These are phyloP conservation scores for Coemansia sp. DNA, from an alignment of 192 early-diverging fungal species.

Conservation along the genomic window DNA sequence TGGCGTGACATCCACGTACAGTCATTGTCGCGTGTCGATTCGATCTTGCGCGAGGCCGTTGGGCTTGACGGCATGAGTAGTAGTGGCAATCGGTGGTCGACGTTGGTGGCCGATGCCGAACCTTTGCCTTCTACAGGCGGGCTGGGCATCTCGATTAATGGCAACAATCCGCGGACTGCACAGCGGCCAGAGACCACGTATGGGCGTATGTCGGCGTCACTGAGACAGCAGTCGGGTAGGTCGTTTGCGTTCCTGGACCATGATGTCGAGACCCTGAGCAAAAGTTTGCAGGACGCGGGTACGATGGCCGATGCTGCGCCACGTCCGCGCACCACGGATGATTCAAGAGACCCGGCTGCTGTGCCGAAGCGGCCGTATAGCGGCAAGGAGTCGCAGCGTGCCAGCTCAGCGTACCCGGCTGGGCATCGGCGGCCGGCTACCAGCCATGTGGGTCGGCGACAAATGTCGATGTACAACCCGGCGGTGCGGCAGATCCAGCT, in stretches of 20 bases:
- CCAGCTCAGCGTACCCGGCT: background rate
- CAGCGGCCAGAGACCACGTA: conserved; percentile 7
- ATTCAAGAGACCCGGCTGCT: background rate
- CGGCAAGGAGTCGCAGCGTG: background rate
- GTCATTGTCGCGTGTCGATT: conserved; percentile 48
- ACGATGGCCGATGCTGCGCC: background rate
- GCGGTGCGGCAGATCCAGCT: conserved; percentile 28
- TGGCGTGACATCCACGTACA: conserved; percentile 55
- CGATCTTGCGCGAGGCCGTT: conserved; percentile 51
- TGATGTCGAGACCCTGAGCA: background rate
- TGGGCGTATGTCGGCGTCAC: background rate
- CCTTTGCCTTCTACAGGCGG: conserved; percentile 15
- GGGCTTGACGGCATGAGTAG: conserved; percentile 19
- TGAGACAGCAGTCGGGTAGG: background rate
- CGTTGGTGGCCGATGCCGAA: conserved; percentile 3
- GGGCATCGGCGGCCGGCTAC: conserved; percentile 1
- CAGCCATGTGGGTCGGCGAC: conserved; percentile 14
- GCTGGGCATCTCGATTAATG: conserved; percentile 31
- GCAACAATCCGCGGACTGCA: background rate
- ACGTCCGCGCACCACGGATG: background rate
- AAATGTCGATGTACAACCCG: conserved; percentile 40
- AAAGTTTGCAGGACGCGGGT: background rate
- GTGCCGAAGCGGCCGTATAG: background rate
- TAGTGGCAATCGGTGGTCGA: conserved; percentile 15
- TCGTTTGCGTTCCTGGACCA: background rate